Evolutionary conservation across 257 asterid species (phyloP).

Genomic region (Gentiana macrophylla): DNA sequence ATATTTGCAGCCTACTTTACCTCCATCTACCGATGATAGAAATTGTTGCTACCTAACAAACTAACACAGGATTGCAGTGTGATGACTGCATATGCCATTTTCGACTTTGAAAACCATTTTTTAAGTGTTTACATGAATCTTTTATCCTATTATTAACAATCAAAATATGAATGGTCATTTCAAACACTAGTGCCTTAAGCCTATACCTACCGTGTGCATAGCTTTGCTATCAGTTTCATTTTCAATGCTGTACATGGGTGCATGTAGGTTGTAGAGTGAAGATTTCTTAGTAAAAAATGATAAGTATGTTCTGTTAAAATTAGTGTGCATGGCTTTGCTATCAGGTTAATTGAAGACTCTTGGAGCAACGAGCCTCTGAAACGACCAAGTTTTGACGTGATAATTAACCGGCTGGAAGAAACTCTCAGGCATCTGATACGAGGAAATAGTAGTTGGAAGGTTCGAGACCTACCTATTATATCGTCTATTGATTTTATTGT

Average conservation of each 20-base stretch:
- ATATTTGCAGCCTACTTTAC: not conserved
- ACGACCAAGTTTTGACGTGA: constrained; percentile 54
- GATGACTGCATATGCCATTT: not conserved
- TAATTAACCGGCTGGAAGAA: constrained; percentile 49
- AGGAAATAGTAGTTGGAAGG: constrained; percentile 64
- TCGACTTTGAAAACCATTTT: too few relatives aligned
- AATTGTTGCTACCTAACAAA: not conserved
- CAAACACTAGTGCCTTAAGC: not conserved
- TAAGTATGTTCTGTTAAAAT: not conserved
- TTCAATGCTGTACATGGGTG: not conserved
- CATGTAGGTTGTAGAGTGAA: not conserved
- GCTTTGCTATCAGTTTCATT: not conserved
- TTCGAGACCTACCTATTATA: constrained; percentile 4
- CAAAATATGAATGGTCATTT: not conserved
- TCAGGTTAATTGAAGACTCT: constrained; percentile 65
- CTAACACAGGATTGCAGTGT: not conserved
- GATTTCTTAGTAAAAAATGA: not conserved
- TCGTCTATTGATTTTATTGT: too few relatives aligned
- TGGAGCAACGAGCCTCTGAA: constrained; percentile 52
- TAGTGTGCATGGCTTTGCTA: constrained; percentile 14
- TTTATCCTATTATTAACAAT: not conserved
- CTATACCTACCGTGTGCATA: not conserved
- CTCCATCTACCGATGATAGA: not conserved
- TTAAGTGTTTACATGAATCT: too few relatives aligned
- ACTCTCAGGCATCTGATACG: constrained; percentile 29